Conservation (phyloP, 495 filamentous ascomycete genomes). For the Talaromyces borbonicus region DNA sequence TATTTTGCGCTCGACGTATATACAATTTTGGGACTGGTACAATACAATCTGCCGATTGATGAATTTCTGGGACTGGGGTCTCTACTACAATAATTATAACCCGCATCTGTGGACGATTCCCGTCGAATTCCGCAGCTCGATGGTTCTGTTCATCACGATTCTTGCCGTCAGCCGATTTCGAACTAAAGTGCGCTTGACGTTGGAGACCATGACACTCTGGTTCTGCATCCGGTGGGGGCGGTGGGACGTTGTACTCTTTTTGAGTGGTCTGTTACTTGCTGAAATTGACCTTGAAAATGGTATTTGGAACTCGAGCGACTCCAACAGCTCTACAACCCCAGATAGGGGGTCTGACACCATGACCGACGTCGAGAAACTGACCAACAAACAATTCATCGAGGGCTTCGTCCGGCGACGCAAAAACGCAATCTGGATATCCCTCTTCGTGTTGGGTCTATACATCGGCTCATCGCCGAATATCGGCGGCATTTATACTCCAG, state of each 20-base stretch:
- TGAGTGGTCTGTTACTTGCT: constrained; percentile 49
- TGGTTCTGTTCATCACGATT: constrained; percentile 53
- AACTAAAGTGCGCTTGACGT: constrained; percentile 33
- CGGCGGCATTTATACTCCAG: constrained; percentile 35
- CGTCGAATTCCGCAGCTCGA: constrained; percentile 55
- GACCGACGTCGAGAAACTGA: constrained; percentile 8
- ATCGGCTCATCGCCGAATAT: constrained; percentile 34
- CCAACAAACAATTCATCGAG: constrained; percentile 9
- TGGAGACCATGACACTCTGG: constrained; percentile 35
- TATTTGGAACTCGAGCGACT: constrained; percentile 23
- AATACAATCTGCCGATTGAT: constrained; percentile 36
- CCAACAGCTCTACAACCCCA: constrained; percentile 5
- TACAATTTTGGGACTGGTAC: constrained; percentile 40
- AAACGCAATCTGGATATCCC: constrained; percentile 44
- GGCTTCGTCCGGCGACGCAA: constrained; percentile 30
- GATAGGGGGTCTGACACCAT: constrained; percentile 11
- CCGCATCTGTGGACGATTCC: constrained; percentile 68
- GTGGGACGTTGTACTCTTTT: constrained; percentile 51
- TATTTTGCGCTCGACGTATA: constrained; percentile 33
- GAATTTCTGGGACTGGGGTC: constrained; percentile 45
- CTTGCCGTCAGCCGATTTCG: constrained; percentile 44
- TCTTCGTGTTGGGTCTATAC: constrained; percentile 34
- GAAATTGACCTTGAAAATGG: constrained; percentile 45
- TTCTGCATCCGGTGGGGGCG: constrained; percentile 50
- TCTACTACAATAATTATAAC: constrained; percentile 50